Evolutionary conservation across 805 yeast species (phyloP).

Genomic region (Yamadazyma scolyti): DNA sequence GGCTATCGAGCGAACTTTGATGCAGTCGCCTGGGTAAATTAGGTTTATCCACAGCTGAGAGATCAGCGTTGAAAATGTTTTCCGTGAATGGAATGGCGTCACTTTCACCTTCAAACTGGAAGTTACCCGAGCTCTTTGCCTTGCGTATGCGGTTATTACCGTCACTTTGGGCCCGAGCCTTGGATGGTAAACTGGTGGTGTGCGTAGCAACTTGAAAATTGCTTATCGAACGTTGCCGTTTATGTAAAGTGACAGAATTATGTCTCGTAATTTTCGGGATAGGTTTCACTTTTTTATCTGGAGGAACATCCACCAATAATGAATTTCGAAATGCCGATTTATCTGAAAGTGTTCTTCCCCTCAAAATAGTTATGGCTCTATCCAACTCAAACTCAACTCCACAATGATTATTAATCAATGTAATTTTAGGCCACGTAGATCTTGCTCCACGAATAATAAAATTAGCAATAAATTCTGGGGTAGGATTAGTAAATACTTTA

Average conservation of each 20-base stretch:
- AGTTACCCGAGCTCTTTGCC: conserved; percentile 34
- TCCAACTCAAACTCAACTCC: conserved; percentile 86
- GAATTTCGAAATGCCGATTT: conserved; percentile 10
- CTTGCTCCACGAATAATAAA: conserved; percentile 78
- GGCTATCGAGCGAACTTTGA: conserved; percentile 25
- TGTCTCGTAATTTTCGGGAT: conserved; percentile 23
- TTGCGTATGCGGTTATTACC: conserved; percentile 16
- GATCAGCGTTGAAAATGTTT: conserved; percentile 25
- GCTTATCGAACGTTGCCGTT: conserved; percentile 11
- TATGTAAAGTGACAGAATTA: conserved; percentile 14
- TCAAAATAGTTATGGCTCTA: conserved; percentile 63
- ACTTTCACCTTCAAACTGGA: conserved; percentile 15
- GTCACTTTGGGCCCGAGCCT: conserved; percentile 4
- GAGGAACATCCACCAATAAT: conserved; percentile 8
- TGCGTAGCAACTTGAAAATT: conserved; percentile 10
- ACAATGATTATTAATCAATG: conserved; percentile 85
- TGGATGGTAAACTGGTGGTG: conserved; percentile 11
- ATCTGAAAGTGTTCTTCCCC: conserved; percentile 52
- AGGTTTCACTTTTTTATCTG: conserved; percentile 3
- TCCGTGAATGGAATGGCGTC: conserved; percentile 20
- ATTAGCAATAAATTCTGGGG: conserved; percentile 67
- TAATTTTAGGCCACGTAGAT: conserved; percentile 91
- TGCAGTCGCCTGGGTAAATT: conserved; percentile 31
- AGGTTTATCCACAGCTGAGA: conserved; percentile 18
- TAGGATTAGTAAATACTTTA: conserved; percentile 74